phyloP scores from a whole-genome alignment of 2,329 filamentous ascomycete genomes.

The Chaetomiaceae sp. region DNA sequence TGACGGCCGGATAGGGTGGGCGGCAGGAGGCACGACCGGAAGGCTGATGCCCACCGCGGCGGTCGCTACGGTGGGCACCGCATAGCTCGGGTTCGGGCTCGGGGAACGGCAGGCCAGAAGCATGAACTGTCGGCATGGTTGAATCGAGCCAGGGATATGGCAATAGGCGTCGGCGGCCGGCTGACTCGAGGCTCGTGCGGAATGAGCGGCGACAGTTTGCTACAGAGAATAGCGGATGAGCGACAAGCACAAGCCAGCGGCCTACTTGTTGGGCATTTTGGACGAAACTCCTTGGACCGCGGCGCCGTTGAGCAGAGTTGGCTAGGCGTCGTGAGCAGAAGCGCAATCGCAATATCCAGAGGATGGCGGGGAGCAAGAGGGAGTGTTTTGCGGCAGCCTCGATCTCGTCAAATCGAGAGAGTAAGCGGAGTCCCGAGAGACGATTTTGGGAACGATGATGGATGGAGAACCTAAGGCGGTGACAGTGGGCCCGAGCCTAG shows the following conservation, averaged over 20 bases:
- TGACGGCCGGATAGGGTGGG: background rate
- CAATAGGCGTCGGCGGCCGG: constrained; percentile 3
- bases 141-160: background rate
- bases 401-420: constrained; percentile 10
- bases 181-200: constrained; percentile 1
- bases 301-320: background rate
- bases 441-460: background rate
- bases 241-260: constrained; percentile 18
- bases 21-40: background rate
- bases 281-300: background rate
- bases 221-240: constrained; percentile 1
- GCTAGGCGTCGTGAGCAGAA: background rate
- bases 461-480: constrained; percentile 2
- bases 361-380: background rate
- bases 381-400: background rate
- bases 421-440: background rate
- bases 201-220: constrained; percentile 1
- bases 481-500: background rate
- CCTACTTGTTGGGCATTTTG: constrained; percentile 27
- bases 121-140: constrained; percentile 14
- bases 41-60: constrained; percentile 2
- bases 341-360: background rate
- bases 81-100: constrained; percentile 4
- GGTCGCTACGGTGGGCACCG: constrained; percentile 4
- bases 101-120: background rate